Conservation (phyloP, 2,329 filamentous ascomycete genomes). For the Aspergillus hortae region DNA sequence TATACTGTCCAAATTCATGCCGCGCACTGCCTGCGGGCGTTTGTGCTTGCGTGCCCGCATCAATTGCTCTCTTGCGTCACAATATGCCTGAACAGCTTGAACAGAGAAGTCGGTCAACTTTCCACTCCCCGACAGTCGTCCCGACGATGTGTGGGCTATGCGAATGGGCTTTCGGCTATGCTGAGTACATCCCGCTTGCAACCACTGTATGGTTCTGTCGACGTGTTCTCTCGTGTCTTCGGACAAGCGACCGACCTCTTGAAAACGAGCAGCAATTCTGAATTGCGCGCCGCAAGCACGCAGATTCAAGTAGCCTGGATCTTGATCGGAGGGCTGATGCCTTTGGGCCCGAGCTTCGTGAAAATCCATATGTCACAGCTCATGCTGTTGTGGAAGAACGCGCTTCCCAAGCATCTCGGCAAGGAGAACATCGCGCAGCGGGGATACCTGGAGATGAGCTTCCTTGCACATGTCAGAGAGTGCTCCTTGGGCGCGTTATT, state of each 20-base stretch:
- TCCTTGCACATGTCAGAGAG: constrained; percentile 89
- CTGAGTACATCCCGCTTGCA: constrained; percentile 85
- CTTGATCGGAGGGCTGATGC: constrained; percentile 93
- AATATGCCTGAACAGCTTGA: constrained; percentile 94
- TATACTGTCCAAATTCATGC: constrained; percentile 94
- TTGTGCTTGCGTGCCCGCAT: constrained; percentile 86
- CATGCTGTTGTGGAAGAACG: constrained; percentile 94
- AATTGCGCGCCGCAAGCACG: constrained; percentile 84
- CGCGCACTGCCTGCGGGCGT: constrained; percentile 78
- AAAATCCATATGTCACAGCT: constrained; percentile 97
- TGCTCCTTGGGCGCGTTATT: constrained; percentile 89
- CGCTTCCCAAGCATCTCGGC: constrained; percentile 86
- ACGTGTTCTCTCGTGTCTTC: constrained; percentile 88
- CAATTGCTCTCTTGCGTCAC: constrained; percentile 88
- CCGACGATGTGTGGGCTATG: constrained; percentile 81
- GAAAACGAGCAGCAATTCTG: constrained; percentile 87
- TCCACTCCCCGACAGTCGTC: constrained; percentile 72
- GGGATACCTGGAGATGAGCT: constrained; percentile 83
- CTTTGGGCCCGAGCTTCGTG: constrained; percentile 93
- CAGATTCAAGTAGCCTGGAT: constrained; percentile 99
- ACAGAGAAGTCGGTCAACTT: constrained; percentile 76
- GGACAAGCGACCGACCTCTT: constrained; percentile 87
- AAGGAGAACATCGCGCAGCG: constrained; percentile 85
- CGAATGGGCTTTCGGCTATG: constrained; percentile 85
- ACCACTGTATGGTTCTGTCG: constrained; percentile 89